phyloP scores from a whole-genome alignment of 2,329 filamentous ascomycete genomes.

The Pseudogymnoascus sp. region DNA sequence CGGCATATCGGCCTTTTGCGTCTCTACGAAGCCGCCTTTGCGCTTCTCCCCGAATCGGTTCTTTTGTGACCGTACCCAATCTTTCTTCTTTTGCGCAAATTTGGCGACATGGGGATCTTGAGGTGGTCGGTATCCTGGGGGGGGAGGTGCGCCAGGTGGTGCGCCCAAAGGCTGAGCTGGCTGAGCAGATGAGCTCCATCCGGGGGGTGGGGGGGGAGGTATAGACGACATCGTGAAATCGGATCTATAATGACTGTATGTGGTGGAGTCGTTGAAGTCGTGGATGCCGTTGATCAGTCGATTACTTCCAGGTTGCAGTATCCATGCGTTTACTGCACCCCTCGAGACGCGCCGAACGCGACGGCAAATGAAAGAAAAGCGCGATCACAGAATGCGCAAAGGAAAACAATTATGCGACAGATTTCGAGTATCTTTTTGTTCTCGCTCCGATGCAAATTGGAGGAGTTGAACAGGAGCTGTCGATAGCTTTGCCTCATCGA shows the following conservation, averaged over 20 bases:
- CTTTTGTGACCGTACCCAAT: slow-evolving; percentile 89
- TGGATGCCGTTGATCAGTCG: slow-evolving; percentile 1
- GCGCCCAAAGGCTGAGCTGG: slow-evolving; percentile 44
- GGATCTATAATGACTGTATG: not conserved
- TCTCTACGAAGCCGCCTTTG: slow-evolving; percentile 93
- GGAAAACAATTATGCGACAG: slow-evolving; percentile 2
- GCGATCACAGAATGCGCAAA: slow-evolving; percentile 13
- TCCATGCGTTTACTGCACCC: slow-evolving; percentile 7
- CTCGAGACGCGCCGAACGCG: slow-evolving; percentile 16
- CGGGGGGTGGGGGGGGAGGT: slow-evolving; percentile 62
- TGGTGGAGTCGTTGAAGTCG: slow-evolving; percentile 14
- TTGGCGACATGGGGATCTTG: slow-evolving; percentile 83
- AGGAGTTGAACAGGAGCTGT: slow-evolving; percentile 10
- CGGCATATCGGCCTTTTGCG: slow-evolving; percentile 97
- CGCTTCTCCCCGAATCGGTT: slow-evolving; percentile 96
- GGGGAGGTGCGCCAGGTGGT: slow-evolving; percentile 56
- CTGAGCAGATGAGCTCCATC: slow-evolving; percentile 50
- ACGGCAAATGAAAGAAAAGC: slow-evolving; percentile 14
- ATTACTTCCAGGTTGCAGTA: slow-evolving; percentile 8
- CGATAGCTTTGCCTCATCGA: slow-evolving; percentile 9
- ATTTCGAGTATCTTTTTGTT: slow-evolving; percentile 11
- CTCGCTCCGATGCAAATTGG: slow-evolving; percentile 8
- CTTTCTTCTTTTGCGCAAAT: slow-evolving; percentile 97
- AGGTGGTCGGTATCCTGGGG: slow-evolving; percentile 76
- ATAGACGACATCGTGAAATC: slow-evolving; percentile 48